Evolutionary conservation across 257 asterid species (phyloP), one percentile per base, ranked within the genome.

Genomic region (Handroanthus guayacan): DNA sequence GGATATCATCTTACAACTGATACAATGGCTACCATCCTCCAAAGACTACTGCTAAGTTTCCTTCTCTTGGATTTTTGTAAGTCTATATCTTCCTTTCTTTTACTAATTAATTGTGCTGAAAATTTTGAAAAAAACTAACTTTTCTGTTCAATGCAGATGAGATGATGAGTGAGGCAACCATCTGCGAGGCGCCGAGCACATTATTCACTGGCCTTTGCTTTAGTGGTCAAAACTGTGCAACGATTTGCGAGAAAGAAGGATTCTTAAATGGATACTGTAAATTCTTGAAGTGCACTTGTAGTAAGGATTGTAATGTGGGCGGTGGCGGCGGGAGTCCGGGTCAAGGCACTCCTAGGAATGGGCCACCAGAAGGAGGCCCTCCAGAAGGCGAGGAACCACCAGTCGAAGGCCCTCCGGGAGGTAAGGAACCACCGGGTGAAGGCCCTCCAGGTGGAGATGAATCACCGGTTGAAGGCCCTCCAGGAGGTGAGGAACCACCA

Each of bases 221-320:
- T 25, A 75, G 75, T 7, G 1, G 16, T 34, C 1, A 5, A 18
- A 71, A 80, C 38, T 75, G 84, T 16, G 75, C 11, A 2, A 5
- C 81, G 1, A 57, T 76, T 47, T 80, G 84, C 62, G 75, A 64
- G 78, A 75, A 65, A 45, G 84, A 80, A 70, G 78, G 81, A 0
- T 80, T 25, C 16, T 1, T 1, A 9, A n/a, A 5, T 16, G 84
- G 81, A 13, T 39, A 17, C 3, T 80, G 84, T 52, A 63, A 62
- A 55, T 14, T 25, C 10, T 54, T 45, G 4, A 62, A 37, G 37
- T 80, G 84, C 50, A 56, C 44, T 0, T 80, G 84, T n/a, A 3
- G 17, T n/a, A 75, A 55, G 39, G 61, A 75, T 4, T 80, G 80
- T 25, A 4, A 36, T n/a, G 6, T 2, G 2, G 73, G 52, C 3